Conservation (phyloP, 108 stramenopile species). For the Cyclotella choctawhatcheeana region DNA sequence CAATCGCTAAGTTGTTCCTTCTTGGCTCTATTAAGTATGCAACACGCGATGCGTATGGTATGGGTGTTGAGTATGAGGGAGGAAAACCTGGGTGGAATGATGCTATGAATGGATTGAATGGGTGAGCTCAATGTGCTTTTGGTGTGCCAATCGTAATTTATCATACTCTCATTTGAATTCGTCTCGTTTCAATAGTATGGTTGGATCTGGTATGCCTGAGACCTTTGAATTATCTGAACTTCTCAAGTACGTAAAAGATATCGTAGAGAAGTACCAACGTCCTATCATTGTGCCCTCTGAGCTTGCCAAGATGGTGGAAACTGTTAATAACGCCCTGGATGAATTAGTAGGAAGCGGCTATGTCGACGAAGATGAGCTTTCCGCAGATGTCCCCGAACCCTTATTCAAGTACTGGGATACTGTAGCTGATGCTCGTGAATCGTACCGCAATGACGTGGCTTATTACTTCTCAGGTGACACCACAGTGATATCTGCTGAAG, state of each 20-base stretch:
- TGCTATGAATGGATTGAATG: conserved; percentile 97
- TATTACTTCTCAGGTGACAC: conserved; percentile 91
- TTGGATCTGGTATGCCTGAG: conserved; percentile 93
- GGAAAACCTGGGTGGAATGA: conserved; percentile 97
- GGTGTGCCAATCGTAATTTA: no score
- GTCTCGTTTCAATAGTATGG: conserved; percentile 46
- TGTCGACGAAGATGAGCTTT: conserved; percentile 68
- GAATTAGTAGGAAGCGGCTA: conserved; percentile 73
- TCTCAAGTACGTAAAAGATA: conserved; percentile 77
- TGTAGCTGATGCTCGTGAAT: conserved; percentile 87
- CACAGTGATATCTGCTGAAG: conserved; percentile 54
- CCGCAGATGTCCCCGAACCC: conserved; percentile 70
- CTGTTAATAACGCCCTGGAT: conserved; percentile 76
- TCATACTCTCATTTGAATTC: no score
- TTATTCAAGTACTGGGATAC: conserved; percentile 93
- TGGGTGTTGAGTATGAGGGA: conserved; percentile 97
- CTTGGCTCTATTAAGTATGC: conserved; percentile 90
- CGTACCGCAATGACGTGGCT: conserved; percentile 77
- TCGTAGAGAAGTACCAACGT: conserved; percentile 76
- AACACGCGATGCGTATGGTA: conserved; percentile 94
- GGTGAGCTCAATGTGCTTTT: no score
- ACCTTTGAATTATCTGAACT: conserved; percentile 90
- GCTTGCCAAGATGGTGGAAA: conserved; percentile 73
- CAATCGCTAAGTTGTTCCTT: conserved; percentile 83
- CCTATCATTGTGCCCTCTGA: conserved; percentile 75